Conservation (phyloP, 306 rosid genomes). For the Boehmeria nivea region DNA sequence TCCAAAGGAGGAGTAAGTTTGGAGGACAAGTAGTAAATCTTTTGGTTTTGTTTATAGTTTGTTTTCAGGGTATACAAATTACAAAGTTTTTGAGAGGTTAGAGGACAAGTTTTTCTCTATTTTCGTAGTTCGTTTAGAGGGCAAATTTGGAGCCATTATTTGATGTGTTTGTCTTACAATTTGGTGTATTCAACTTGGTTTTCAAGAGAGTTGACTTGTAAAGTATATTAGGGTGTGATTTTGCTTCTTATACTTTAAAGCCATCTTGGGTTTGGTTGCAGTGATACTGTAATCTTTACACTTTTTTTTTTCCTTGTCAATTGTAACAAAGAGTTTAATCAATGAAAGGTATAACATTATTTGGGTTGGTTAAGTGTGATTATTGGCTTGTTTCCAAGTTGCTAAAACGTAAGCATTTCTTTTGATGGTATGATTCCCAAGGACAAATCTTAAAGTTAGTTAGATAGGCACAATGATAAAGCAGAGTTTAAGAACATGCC, state of each 20-base stretch:
- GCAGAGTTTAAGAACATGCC: constrained; percentile 17
- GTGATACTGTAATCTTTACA: constrained; percentile 14
- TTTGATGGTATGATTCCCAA: constrained; percentile 2
- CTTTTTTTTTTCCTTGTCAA: constrained; percentile 13
- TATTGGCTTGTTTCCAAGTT: too few species aligned
- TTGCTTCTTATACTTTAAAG: constrained; percentile 21
- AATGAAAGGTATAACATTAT: constrained; percentile 29
- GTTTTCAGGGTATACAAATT: too few species aligned
- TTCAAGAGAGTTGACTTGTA: constrained; percentile 26
- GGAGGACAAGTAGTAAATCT: constrained; percentile 20
- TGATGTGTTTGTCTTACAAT: too few species aligned
- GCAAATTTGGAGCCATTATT: constrained; percentile 21
- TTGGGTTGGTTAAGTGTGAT: constrained; percentile 17
- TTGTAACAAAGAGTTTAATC: constrained; percentile 45
- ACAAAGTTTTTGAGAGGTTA: not conserved
- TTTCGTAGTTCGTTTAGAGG: constrained; percentile 12
- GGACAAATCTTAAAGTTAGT: constrained; percentile 11
- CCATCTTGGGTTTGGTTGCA: not conserved
- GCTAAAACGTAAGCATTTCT: too few species aligned
- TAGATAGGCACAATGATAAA: not conserved
- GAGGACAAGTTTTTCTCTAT: constrained; percentile 1
- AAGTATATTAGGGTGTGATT: constrained; percentile 26
- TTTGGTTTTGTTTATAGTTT: too few species aligned
- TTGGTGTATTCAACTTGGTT: constrained; percentile 6
- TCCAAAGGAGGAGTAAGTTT: not conserved